Conservation (phyloP, 352 stramenopile genomes). For the Globisporangium recalcitrans region DNA sequence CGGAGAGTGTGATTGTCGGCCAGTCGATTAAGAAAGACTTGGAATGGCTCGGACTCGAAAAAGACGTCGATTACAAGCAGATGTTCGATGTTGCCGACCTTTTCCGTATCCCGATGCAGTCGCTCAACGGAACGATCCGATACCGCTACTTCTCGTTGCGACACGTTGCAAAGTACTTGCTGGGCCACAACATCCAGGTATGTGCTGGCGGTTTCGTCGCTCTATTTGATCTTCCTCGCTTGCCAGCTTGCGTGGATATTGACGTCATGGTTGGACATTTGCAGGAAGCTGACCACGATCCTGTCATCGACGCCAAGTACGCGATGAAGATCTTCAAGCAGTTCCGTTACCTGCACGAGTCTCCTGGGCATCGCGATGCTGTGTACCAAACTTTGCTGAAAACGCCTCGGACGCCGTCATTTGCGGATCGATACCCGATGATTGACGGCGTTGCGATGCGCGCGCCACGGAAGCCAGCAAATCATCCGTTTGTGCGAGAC, state of each 20-base stretch:
- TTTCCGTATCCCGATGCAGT: constrained; percentile 78
- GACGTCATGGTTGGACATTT: not conserved
- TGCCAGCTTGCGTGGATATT: not conserved
- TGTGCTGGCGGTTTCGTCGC: not conserved
- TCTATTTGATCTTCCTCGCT: not conserved
- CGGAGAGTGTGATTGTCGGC: constrained; percentile 86
- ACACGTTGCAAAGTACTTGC: constrained; percentile 78
- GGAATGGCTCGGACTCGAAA: constrained; percentile 84
- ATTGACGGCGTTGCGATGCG: constrained; percentile 84
- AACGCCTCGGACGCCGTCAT: constrained; percentile 79
- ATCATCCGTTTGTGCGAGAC: constrained; percentile 32
- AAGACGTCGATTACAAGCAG: constrained; percentile 79
- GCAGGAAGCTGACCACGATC: constrained; percentile 74
- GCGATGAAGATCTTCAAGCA: constrained; percentile 89
- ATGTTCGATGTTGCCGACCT: constrained; percentile 84
- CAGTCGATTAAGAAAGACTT: constrained; percentile 93
- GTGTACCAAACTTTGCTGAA: constrained; percentile 80
- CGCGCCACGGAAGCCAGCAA: constrained; percentile 50
- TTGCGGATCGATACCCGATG: constrained; percentile 73
- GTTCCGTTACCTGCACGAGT: constrained; percentile 79
- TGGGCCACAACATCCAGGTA: constrained; percentile 77
- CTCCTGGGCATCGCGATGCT: constrained; percentile 60
- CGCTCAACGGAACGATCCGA: constrained; percentile 61
- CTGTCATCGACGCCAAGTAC: constrained; percentile 81
- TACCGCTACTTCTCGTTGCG: constrained; percentile 85